phyloP scores from a whole-genome alignment of 352 stramenopile species.

The Globisporangium perplexum region DNA sequence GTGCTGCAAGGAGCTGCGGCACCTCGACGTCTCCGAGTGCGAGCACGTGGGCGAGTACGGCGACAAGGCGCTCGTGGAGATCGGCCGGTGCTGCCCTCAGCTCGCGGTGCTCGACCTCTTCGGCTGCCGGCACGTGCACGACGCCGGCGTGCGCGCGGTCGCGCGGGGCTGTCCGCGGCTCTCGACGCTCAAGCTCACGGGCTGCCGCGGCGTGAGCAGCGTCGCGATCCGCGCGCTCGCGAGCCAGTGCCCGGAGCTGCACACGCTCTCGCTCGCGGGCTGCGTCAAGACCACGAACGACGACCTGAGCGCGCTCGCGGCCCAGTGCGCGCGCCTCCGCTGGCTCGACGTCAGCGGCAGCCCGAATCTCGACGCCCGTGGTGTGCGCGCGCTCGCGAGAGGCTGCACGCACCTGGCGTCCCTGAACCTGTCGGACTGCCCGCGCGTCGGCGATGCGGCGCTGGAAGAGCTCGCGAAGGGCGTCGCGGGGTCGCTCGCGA shows the following conservation, averaged over 20 bases:
- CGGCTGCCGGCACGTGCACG: slow-evolving; percentile 85
- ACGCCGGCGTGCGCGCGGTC: slow-evolving; percentile 72
- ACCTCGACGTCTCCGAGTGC: slow-evolving; percentile 86
- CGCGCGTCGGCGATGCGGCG: slow-evolving; percentile 67
- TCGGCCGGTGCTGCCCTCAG: slow-evolving; percentile 76
- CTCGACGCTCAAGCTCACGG: slow-evolving; percentile 83
- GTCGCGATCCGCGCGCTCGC: slow-evolving; percentile 68
- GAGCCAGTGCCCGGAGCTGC: slow-evolving; percentile 54
- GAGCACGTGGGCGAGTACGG: slow-evolving; percentile 88
- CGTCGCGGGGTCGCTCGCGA: slow-evolving; percentile 17
- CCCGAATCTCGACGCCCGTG: slow-evolving; percentile 48
- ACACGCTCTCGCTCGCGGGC: slow-evolving; percentile 76
- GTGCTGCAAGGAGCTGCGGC: slow-evolving; percentile 71
- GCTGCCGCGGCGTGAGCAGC: slow-evolving; percentile 80
- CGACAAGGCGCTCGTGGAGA: slow-evolving; percentile 87
- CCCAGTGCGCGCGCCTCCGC: slow-evolving; percentile 41
- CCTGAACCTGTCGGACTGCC: slow-evolving; percentile 77
- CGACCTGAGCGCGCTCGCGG: slow-evolving; percentile 53
- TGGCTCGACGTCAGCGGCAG: slow-evolving; percentile 86
- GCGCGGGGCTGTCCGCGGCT: slow-evolving; percentile 78
- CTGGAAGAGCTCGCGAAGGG: slow-evolving; percentile 31
- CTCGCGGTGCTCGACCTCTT: slow-evolving; percentile 81
- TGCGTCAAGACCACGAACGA: slow-evolving; percentile 78
- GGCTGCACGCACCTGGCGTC: slow-evolving; percentile 48
- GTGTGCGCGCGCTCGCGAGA: slow-evolving; percentile 55